A percentile compares a stretch with the other conserved stretches of the same genome.
Conservation (phyloP, 2,329 filamentous ascomycete genomes). For the Clonostachys rosea region DNA sequence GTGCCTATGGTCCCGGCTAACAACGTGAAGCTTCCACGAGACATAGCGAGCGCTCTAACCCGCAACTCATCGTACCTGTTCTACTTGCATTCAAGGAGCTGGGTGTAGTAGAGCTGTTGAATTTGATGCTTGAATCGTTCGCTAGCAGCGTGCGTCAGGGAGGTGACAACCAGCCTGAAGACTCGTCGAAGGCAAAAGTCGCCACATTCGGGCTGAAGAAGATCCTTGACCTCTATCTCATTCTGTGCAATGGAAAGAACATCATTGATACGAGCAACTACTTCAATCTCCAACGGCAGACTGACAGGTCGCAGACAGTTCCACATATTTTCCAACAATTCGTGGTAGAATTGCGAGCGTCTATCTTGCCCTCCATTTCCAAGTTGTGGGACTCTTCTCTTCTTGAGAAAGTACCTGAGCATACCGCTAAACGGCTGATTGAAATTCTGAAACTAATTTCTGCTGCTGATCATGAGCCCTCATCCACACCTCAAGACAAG, state of each 20-base stretch:
- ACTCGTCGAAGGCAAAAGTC: constrained; percentile 39
- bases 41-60: constrained; percentile 40
- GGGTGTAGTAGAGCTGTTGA: constrained; percentile 70
- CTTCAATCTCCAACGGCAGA: constrained; percentile 36
- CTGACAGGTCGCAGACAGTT: constrained; percentile 33
- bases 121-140: constrained; percentile 67
- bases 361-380: constrained; percentile 70
- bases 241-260: constrained; percentile 72
- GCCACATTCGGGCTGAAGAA: constrained; percentile 66
- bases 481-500: constrained; percentile 59
- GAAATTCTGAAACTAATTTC: constrained; percentile 79
- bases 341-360: constrained; percentile 78
- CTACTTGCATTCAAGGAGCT: constrained; percentile 82
- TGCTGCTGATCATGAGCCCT: constrained; percentile 68
- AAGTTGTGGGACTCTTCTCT: constrained; percentile 83
- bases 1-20: constrained; percentile 11
- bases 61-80: constrained; percentile 66
- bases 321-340: constrained; percentile 61
- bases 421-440: constrained; percentile 74
- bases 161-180: constrained; percentile 35
- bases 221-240: constrained; percentile 75
- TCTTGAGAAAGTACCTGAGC: constrained; percentile 73
- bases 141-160: constrained; percentile 19
- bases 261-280: constrained; percentile 70
- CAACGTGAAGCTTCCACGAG: constrained; percentile 21